Evolutionary conservation across 192 early-diverging fungal genomes (phyloP), one percentile per base, ranked within the genome.

Genomic region (Gaertneriomyces semiglobifer): DNA sequence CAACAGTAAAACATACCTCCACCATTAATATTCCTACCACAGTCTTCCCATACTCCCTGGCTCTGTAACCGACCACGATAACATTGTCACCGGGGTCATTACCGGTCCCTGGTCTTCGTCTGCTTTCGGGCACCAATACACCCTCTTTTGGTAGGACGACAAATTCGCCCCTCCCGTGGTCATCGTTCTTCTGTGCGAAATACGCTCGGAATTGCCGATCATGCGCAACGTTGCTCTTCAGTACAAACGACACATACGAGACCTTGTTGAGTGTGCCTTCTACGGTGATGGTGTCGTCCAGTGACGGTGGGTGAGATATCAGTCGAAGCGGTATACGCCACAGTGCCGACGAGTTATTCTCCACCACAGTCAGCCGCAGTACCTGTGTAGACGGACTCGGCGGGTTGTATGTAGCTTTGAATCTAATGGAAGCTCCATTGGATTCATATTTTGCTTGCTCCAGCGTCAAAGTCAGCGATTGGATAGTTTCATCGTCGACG

Each of bases 231-330:
- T 52, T 41, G 67, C 74, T 81, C 43, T 72, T 72, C 5, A 84
- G 51, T 10, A 50, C 20, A 65, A 84, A 84, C 10, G 77, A 73
- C 18, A 81, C 78, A 14, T 67, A 72, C 1, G 63, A 64, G 3
- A 77, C 41, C 61, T 79, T 84, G 71, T 76, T 77, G 66, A 76
- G 66, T 4, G 65, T 44, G 10, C 82, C 82, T 54, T 84, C 78
- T 63, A 84, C 79, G 12, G 72, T 53, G 41, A 84, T 84, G 1
- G 70, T 70, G 53, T 84, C 82, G 69, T 84, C 82, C 4, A 81
- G 60, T 7, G 70, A 50, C 19, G 79, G 77, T 6, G 70, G 69
- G 18, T 65, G 74, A 4, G 77, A 63, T 7, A 69, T 47, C 9
- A 84, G 53, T 6, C 68, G 60, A 19, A 81, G 47, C 16, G 79